Conservation (phyloP, 805 yeast genomes). For the Starmerella gropengiesseri region DNA sequence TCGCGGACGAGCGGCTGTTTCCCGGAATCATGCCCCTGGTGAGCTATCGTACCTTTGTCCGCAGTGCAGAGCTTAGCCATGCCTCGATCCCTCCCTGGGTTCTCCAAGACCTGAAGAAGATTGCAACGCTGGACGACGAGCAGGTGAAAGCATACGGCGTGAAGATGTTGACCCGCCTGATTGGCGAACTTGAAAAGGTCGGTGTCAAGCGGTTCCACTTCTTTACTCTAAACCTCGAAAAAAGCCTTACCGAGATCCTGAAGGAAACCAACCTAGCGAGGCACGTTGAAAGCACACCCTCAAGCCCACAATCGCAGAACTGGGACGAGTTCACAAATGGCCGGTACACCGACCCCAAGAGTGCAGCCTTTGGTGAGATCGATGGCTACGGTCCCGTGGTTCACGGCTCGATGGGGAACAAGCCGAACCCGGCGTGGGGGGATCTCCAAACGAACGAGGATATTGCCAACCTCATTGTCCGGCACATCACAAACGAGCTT, state of each 20-base stretch:
- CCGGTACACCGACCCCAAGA: conserved; percentile 86
- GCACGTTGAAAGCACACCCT: conserved; percentile 10
- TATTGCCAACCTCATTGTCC: conserved; percentile 53
- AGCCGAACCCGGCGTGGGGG: conserved; percentile 73
- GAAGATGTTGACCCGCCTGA: conserved; percentile 63
- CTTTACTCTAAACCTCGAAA: conserved; percentile 84
- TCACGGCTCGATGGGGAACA: conserved; percentile 52
- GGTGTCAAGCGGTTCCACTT: conserved; percentile 79
- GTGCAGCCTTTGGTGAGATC: conserved; percentile 96
- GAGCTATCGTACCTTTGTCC: conserved; percentile 76
- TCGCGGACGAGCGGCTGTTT: conserved; percentile 67
- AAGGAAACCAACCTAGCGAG: conserved; percentile 42
- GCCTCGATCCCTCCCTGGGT: conserved; percentile 69
- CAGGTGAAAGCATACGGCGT: conserved; percentile 79
- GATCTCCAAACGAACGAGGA: conserved; percentile 51
- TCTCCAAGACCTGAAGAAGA: conserved; percentile 46
- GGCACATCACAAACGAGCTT: conserved; percentile 63
- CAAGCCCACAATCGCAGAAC: conserved; percentile 46
- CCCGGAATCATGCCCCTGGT: conserved; percentile 99
- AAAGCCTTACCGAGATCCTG: conserved; percentile 77
- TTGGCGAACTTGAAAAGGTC: conserved; percentile 52
- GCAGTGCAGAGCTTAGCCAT: conserved; percentile 91
- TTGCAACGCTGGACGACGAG: conserved; percentile 84
- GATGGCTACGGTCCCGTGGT: conserved; percentile 94
- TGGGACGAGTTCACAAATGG: conserved; percentile 98